Conservation (phyloP, 108 stramenopile genomes). For the Nitzschia sp. region DNA sequence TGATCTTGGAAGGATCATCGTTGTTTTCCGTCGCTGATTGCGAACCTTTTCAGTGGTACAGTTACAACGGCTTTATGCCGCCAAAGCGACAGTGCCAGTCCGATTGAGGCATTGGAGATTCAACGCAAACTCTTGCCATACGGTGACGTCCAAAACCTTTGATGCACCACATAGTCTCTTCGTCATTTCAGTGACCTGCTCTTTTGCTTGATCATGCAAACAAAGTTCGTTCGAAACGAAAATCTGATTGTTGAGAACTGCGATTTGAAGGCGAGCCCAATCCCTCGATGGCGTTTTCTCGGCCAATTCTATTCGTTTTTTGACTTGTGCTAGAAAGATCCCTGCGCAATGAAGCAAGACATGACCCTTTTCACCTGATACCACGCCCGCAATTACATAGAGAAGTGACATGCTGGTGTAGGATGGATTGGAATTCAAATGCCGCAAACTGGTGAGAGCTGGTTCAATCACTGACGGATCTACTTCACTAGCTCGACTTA, state of each 20-base stretch:
- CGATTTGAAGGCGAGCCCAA: background rate
- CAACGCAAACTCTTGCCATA: background rate
- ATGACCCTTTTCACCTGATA: background rate
- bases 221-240: conserved; percentile 1
- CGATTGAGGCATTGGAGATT: conserved; percentile 2
- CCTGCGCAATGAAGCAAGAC: background rate
- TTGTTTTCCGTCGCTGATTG: too few relatives aligned
- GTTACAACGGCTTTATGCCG: too few relatives aligned
- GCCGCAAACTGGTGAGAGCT: background rate
- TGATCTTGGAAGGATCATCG: too few relatives aligned
- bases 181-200: background rate
- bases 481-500: too few relatives aligned
- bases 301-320: background rate
- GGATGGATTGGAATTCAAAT: background rate
- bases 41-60: too few relatives aligned
- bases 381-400: background rate
- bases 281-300: background rate
- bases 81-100: background rate
- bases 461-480: too few relatives aligned
- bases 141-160: background rate
- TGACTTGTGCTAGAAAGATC: background rate
- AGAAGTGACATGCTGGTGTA: background rate
- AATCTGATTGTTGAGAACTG: conserved; percentile 2
- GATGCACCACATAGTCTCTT: background rate
- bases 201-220: background rate